These are phyloP conservation scores for Botrytis galanthina DNA, from an alignment of 2,329 filamentous ascomycete species.

Conservation along the genomic window DNA sequence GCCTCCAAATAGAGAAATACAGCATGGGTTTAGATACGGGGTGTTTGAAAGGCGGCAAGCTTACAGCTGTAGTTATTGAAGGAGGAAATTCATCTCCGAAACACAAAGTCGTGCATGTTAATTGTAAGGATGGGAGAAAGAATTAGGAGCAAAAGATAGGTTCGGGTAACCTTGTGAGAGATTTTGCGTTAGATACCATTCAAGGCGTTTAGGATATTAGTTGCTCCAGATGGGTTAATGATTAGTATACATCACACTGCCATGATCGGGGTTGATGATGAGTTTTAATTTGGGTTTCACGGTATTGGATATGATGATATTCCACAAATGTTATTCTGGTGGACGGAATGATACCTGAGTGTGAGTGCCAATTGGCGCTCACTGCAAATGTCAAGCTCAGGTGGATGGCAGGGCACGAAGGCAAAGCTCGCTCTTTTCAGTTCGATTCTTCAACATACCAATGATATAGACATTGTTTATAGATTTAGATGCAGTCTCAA, in stretches of 20 bases:
- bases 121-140: constrained; percentile 33
- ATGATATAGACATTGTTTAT: background rate
- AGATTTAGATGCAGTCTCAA: background rate
- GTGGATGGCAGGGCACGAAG: background rate
- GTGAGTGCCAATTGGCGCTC: background rate
- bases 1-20: constrained; percentile 65
- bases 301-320: background rate
- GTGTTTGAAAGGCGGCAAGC: constrained; percentile 70
- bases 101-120: constrained; percentile 35
- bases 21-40: constrained; percentile 83
- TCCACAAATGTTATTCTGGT: background rate
- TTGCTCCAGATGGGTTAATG: background rate
- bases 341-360: no score
- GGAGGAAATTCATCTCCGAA: constrained; percentile 44
- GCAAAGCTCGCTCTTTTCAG: background rate
- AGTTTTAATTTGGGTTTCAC: background rate
- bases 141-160: constrained; percentile 4
- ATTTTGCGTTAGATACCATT: constrained; percentile 3
- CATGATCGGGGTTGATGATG: background rate
- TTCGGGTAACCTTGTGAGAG: background rate
- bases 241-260: background rate
- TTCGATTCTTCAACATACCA: background rate
- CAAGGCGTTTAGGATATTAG: background rate
- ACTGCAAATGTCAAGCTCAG: background rate
- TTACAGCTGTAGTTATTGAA: constrained; percentile 77